A percentile compares a stretch with the other conserved stretches of the same genome.
Conservation (phyloP, 805 yeast species). For the Barnettozyma californica region DNA sequence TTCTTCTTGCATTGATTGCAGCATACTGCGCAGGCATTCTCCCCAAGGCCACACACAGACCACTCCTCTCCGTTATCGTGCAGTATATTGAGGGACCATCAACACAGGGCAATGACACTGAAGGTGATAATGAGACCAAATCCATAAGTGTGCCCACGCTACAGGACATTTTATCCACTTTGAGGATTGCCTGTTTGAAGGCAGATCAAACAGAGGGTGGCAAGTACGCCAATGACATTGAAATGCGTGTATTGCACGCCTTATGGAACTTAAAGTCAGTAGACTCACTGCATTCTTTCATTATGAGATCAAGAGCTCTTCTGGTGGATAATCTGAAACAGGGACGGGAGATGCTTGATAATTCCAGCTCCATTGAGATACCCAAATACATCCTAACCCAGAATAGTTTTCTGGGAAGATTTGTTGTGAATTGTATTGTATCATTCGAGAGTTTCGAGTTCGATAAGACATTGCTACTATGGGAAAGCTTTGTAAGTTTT, state of each 20-base stretch:
- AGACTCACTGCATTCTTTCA: constrained; percentile 41
- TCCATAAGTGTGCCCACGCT: constrained; percentile 31
- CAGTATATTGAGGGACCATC: constrained; percentile 36
- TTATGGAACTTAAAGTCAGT: constrained; percentile 45
- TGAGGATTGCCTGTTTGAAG: constrained; percentile 18
- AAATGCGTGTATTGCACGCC: constrained; percentile 28
- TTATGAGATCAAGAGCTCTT: constrained; percentile 28
- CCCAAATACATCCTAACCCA: constrained; percentile 29
- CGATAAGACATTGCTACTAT: constrained; percentile 39
- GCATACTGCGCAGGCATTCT: constrained; percentile 39
- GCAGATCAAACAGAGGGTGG: constrained; percentile 20
- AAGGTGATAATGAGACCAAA: constrained; percentile 11
- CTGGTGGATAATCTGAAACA: constrained; percentile 31
- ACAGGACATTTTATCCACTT: constrained; percentile 24
- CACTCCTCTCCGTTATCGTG: constrained; percentile 38
- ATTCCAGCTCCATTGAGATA: constrained; percentile 7
- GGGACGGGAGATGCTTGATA: constrained; percentile 25
- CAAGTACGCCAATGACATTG: constrained; percentile 26
- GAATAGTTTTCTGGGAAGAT: constrained; percentile 41
- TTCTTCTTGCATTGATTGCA: constrained; percentile 42
- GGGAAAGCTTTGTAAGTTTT: constrained; percentile 36
- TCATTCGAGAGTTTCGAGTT: constrained; percentile 41
- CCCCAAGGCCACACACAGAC: constrained; percentile 34
- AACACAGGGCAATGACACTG: neutral
- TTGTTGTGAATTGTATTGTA: constrained; percentile 35